Conservation (phyloP, 2,329 filamentous ascomycete genomes). For the Bimuria novae-zelandiae region DNA sequence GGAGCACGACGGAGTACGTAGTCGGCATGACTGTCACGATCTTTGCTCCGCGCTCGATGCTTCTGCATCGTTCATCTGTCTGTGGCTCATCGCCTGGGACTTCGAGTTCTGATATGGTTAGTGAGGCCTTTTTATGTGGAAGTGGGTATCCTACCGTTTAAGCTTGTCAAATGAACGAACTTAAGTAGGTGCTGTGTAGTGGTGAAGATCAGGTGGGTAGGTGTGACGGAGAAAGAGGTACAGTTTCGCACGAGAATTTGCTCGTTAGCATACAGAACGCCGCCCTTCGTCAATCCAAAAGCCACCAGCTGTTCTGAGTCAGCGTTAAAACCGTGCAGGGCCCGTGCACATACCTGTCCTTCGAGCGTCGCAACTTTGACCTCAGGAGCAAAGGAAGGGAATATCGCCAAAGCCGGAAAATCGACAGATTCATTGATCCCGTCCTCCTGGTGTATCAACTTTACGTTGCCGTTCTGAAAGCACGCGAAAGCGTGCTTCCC, state of each 20-base stretch:
- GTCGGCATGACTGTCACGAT: slow-evolving; percentile 90
- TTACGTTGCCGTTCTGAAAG: slow-evolving; percentile 28
- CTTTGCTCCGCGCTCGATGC: slow-evolving; percentile 84
- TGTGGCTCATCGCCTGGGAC: slow-evolving; percentile 88
- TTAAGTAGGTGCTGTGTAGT: slow-evolving; percentile 92
- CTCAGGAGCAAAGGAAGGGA: slow-evolving; percentile 36
- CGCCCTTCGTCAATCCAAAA: slow-evolving; percentile 73
- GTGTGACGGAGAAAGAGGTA: slow-evolving; percentile 85
- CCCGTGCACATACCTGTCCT: slow-evolving; percentile 26
- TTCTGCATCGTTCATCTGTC: slow-evolving; percentile 87
- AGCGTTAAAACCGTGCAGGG: slow-evolving; percentile 17
- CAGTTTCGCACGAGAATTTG: slow-evolving; percentile 80
- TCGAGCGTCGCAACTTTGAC: slow-evolving; percentile 26
- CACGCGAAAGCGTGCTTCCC: slow-evolving; percentile 27
- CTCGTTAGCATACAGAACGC: slow-evolving; percentile 78
- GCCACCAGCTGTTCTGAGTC: slow-evolving; percentile 48
- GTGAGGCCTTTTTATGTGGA: too few relatives aligned
- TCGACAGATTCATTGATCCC: slow-evolving; percentile 21
- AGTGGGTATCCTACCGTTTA: slow-evolving; percentile 62
- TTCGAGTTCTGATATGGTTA: slow-evolving; percentile 66
- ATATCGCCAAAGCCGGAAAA: slow-evolving; percentile 22
- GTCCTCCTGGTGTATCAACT: slow-evolving; percentile 18
- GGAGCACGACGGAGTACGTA: slow-evolving; percentile 81
- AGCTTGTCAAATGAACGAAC: slow-evolving; percentile 77
- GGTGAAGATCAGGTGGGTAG: slow-evolving; percentile 85